Conservation (phyloP, 2,329 filamentous ascomycete genomes). For the Calcarisporium arbuscula region DNA sequence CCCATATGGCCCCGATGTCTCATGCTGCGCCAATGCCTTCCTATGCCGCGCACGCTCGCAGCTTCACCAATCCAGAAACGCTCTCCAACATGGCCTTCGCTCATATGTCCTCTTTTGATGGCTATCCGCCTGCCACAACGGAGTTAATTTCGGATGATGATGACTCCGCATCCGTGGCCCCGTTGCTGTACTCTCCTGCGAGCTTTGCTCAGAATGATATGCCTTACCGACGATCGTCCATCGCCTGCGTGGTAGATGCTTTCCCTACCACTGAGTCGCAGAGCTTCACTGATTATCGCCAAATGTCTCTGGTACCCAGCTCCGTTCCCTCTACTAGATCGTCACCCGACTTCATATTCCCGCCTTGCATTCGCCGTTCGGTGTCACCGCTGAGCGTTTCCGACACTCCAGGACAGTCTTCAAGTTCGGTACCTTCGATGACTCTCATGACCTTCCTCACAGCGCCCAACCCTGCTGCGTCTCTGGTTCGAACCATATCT, state of each 20-base stretch:
- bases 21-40: constrained; percentile 18
- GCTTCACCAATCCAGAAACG: constrained; percentile 57
- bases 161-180: constrained; percentile 26
- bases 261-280: constrained; percentile 60
- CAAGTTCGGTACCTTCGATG: constrained; percentile 45
- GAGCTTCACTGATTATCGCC: constrained; percentile 79
- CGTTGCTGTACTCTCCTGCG: constrained; percentile 62
- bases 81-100: constrained; percentile 32
- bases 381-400: constrained; percentile 36
- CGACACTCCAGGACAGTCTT: constrained; percentile 33
- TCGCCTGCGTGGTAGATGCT: constrained; percentile 59
- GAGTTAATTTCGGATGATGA: constrained; percentile 15
- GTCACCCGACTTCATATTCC: constrained; percentile 38
- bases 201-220: constrained; percentile 39
- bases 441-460: constrained; percentile 76
- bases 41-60: constrained; percentile 46
- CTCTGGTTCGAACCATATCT: constrained; percentile 72
- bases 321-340: constrained; percentile 12
- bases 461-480: constrained; percentile 71
- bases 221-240: constrained; percentile 45
- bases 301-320: constrained; percentile 48
- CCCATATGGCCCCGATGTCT: constrained; percentile 19
- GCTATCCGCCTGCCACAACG: constrained; percentile 6
- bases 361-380: constrained; percentile 39
- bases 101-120: constrained; percentile 31